Conservation (phyloP, 164 flowering plant genomes). For the Kingdonia uniflora region DNA sequence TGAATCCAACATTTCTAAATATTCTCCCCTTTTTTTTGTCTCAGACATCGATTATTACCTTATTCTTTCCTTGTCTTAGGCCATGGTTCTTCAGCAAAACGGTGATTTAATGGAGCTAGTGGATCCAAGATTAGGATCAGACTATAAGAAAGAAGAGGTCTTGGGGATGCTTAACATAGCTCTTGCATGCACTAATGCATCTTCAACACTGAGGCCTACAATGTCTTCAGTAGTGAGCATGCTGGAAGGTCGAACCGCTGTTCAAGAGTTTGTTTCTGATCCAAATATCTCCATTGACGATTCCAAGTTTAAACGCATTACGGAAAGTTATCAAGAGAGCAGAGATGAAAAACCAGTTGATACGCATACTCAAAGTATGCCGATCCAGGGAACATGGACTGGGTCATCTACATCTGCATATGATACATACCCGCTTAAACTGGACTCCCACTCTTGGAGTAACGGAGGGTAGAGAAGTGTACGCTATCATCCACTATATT, state of each 20-base stretch:
- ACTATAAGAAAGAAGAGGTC: neutral
- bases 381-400: constrained; percentile 13
- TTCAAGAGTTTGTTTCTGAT: constrained; percentile 1
- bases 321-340: neutral
- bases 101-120: neutral
- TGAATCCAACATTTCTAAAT: neutral
- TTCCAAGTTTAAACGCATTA: constrained; percentile 5
- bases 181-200: constrained; percentile 2
- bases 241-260: neutral
- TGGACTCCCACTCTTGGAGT: neutral
- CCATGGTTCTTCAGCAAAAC: neutral
- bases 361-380: constrained; percentile 2
- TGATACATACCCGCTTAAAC: constrained; percentile 11
- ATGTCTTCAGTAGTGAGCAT: constrained; percentile 5
- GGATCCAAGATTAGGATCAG: neutral
- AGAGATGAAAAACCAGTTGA: neutral
- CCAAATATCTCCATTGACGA: constrained; percentile 8
- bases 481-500: too few species aligned
- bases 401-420: constrained; percentile 13
- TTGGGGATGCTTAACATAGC: neutral
- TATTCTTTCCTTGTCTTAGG: neutral
- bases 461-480: neutral
- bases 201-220: neutral
- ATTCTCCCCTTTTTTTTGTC: neutral
- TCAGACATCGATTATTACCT: neutral